phyloP scores from a whole-genome alignment of 371 early-diverging fungal species.

The Funneliformis caledonium region DNA sequence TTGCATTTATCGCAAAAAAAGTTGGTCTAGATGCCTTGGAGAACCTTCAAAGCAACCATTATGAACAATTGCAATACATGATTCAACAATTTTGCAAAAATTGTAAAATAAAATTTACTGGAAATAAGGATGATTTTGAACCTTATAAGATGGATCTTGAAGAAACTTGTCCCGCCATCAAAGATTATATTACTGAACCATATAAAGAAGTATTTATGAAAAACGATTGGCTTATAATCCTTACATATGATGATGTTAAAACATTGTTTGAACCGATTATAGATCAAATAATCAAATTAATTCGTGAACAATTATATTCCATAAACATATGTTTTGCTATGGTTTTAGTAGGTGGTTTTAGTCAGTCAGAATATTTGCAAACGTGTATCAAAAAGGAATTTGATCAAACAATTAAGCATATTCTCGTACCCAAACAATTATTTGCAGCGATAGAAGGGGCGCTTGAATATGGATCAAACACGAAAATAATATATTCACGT shows the following conservation, averaged over 20 bases:
- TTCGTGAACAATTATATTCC: constrained; percentile 49
- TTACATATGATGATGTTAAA: constrained; percentile 20
- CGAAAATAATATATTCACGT: constrained; percentile 12
- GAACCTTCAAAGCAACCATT: constrained; percentile 4
- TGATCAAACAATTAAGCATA: constrained; percentile 7
- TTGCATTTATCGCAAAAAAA: background rate
- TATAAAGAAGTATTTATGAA: background rate
- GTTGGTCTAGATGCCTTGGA: background rate
- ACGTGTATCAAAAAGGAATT: constrained; percentile 47
- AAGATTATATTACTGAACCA: constrained; percentile 10
- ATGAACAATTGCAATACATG: constrained; percentile 33
- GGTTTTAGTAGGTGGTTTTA: constrained; percentile 61
- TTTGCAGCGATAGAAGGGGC: constrained; percentile 6
- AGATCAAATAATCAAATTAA: constrained; percentile 53
- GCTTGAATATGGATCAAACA: constrained; percentile 24
- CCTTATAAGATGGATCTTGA: background rate
- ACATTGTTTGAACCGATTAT: constrained; percentile 60
- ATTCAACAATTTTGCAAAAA: constrained; percentile 14
- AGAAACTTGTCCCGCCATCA: constrained; percentile 24
- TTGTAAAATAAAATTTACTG: constrained; percentile 26
- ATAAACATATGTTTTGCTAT: constrained; percentile 48
- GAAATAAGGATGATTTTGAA: background rate
- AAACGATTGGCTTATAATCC: constrained; percentile 13
- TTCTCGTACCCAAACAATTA: constrained; percentile 47
- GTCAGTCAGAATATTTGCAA: constrained; percentile 55